Percentiles rank a stretch among this genome's conserved stretches.
These are phyloP conservation scores for Aureobasidium subglaciale DNA, from an alignment of 2,329 filamentous ascomycete genomes.

Conservation along the genomic window DNA sequence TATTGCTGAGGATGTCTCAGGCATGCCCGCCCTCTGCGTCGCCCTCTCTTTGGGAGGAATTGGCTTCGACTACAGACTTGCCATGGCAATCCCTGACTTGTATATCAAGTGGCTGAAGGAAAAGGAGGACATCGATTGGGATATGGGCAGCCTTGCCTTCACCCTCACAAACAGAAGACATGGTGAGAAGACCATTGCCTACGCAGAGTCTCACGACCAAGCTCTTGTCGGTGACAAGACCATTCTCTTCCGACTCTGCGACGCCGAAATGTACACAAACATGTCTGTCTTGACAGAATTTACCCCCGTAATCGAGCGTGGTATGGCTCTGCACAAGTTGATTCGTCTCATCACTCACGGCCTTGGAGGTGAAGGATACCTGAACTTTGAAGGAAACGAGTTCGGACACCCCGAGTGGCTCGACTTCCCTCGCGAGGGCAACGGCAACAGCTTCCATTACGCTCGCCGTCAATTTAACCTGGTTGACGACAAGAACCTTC, in stretches of 20 bases:
- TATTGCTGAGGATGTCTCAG: conserved; percentile 93
- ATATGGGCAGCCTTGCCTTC: conserved; percentile 75
- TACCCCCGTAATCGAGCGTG: conserved; percentile 81
- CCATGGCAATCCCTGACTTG: conserved; percentile 97
- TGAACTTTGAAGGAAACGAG: conserved; percentile 98
- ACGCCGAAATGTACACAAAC: conserved; percentile 94
- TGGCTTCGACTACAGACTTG: conserved; percentile 93
- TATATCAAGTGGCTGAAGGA: conserved; percentile 99
- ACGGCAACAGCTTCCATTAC: conserved; percentile 34
- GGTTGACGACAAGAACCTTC: conserved; percentile 73
- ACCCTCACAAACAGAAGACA: conserved; percentile 89
- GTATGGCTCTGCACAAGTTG: conserved; percentile 93
- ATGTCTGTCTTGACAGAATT: conserved; percentile 84
- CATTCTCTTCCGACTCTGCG: conserved; percentile 95
- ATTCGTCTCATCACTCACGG: conserved; percentile 88
- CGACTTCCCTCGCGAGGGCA: conserved; percentile 86
- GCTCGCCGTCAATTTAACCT: conserved; percentile 80
- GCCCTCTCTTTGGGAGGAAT: conserved; percentile 79
- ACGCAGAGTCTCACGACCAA: conserved; percentile 95
- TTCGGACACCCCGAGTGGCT: conserved; percentile 99
- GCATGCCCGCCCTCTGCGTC: conserved; percentile 94
- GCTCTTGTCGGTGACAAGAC: conserved; percentile 95
- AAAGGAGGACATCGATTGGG: conserved; percentile 83
- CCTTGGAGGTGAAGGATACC: conserved; percentile 89
- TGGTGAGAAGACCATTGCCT: conserved; percentile 96